Conservation (phyloP, 2,329 filamentous ascomycete genomes). For the Chaetomiaceae sp. region DNA sequence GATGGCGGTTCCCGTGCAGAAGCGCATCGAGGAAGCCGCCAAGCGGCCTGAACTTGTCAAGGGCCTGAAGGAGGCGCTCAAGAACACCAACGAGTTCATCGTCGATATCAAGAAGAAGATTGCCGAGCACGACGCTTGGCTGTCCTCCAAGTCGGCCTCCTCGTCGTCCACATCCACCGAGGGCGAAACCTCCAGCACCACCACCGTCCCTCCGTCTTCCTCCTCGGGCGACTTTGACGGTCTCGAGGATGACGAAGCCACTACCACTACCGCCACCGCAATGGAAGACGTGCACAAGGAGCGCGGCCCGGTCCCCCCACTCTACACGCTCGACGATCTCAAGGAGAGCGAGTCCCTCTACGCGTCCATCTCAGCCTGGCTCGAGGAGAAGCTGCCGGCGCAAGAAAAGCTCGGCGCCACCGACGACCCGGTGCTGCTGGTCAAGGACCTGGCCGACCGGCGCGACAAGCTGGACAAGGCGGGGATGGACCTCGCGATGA, state of each 20-base stretch:
- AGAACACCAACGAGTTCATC: constrained; percentile 66
- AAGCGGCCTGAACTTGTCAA: constrained; percentile 68
- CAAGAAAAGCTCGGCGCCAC: constrained; percentile 67
- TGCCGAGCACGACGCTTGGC: constrained; percentile 59
- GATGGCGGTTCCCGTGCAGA: constrained; percentile 72
- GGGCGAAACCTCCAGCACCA: constrained; percentile 31
- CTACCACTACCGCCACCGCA: constrained; percentile 31
- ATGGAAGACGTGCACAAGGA: constrained; percentile 44
- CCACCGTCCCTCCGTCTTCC: constrained; percentile 44
- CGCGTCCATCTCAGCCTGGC: constrained; percentile 64
- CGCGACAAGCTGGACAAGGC: constrained; percentile 67
- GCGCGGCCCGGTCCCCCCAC: constrained; percentile 54
- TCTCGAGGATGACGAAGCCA: constrained; percentile 66
- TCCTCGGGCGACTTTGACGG: constrained; percentile 60
- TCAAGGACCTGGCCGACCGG: constrained; percentile 67
- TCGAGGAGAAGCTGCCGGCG: constrained; percentile 63
- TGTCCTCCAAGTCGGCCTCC: constrained; percentile 48
- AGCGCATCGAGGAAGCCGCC: constrained; percentile 66
- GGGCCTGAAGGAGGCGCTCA: constrained; percentile 64
- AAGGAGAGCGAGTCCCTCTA: constrained; percentile 58
- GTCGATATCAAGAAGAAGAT: constrained; percentile 67
- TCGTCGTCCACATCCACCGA: constrained; percentile 36
- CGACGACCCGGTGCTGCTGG: constrained; percentile 70
- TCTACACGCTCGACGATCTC: constrained; percentile 72
- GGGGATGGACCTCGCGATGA: constrained; percentile 66